These are phyloP conservation scores for Exophiala lecanii-corni DNA, from an alignment of 2,329 filamentous ascomycete genomes.

Conservation along the genomic window DNA sequence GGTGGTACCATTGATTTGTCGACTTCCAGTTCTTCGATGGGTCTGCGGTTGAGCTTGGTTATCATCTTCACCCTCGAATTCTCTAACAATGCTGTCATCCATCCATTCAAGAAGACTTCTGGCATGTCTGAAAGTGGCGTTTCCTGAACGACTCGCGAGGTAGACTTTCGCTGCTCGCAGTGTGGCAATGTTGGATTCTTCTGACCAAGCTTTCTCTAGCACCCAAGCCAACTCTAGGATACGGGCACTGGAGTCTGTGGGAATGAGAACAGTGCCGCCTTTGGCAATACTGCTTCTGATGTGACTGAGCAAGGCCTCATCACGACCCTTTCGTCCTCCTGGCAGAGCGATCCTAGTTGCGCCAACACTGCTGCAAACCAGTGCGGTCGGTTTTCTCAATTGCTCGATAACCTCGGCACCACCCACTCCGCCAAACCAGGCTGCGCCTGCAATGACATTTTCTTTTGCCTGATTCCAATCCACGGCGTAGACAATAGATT, in stretches of 20 bases:
- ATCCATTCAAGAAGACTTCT: conserved; percentile 99
- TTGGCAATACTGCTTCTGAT: conserved; percentile 72
- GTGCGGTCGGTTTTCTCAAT: conserved; percentile 82
- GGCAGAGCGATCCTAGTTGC: conserved; percentile 65
- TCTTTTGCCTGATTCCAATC: conserved; percentile 98
- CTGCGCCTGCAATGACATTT: conserved; percentile 87
- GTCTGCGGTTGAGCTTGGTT: conserved; percentile 30
- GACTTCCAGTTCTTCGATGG: conserved; percentile 39
- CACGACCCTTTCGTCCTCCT: conserved; percentile 72
- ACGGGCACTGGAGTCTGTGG: conserved; percentile 90
- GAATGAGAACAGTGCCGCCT: conserved; percentile 87
- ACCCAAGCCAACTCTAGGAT: conserved; percentile 89
- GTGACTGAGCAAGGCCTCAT: conserved; percentile 78
- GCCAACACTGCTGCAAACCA: conserved; percentile 86
- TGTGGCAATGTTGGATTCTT: conserved; percentile 46
- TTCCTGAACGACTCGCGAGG: conserved; percentile 78
- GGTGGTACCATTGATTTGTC: conserved; percentile 34
- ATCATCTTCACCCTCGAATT: conserved; percentile 63
- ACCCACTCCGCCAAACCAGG: conserved; percentile 81
- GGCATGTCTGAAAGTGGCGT: conserved; percentile 84
- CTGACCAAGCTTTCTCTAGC: conserved; percentile 85
- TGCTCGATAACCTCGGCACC: conserved; percentile 91
- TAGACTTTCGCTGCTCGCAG: conserved; percentile 60
- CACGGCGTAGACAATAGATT: conserved; percentile 95
- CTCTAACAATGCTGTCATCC: conserved; percentile 89